Evolutionary conservation across 345 rosid genomes (phyloP).

Genomic region (Rhodomyrtus tomentosa): DNA sequence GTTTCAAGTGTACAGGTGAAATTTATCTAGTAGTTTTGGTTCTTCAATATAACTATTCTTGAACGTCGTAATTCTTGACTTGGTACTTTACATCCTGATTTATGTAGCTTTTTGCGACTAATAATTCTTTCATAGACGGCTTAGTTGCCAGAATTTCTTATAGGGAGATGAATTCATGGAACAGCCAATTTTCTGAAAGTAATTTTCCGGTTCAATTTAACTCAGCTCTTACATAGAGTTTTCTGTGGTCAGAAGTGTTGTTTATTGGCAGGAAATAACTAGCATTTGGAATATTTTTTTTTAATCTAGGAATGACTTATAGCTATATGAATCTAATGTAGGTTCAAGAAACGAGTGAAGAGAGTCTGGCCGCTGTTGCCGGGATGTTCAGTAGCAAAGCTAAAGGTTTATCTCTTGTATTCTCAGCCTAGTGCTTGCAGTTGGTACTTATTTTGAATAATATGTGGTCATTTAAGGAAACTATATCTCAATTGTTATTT

Average conservation of each 20-base stretch:
- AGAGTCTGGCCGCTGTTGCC: conserved; percentile 92
- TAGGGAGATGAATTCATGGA: not conserved
- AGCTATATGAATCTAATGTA: conserved; percentile 4
- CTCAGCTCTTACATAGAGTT: not conserved
- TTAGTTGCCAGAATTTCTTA: not conserved
- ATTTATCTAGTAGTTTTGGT: not conserved
- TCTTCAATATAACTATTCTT: not conserved
- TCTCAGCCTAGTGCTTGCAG: not conserved
- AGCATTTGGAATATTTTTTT: not conserved
- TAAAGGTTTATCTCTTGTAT: conserved; percentile 49
- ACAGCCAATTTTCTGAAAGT: not conserved
- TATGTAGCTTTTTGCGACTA: not conserved
- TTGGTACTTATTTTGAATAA: not conserved
- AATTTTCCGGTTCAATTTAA: not conserved
- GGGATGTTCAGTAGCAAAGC: conserved; percentile 99
- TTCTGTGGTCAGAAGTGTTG: not conserved
- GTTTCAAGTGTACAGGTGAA: conserved; percentile 90
- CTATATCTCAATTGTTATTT: not conserved
- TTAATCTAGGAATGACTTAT: not conserved
- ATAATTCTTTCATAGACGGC: not conserved
- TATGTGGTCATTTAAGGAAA: not conserved
- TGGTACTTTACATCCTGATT: not conserved
- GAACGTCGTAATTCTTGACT: not conserved
- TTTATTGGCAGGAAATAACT: not conserved
- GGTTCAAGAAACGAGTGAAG: conserved; percentile 96